These are phyloP conservation scores for Eudorina sp. DNA, from an alignment of 139 green algal genomes.

Conservation along the genomic window DNA sequence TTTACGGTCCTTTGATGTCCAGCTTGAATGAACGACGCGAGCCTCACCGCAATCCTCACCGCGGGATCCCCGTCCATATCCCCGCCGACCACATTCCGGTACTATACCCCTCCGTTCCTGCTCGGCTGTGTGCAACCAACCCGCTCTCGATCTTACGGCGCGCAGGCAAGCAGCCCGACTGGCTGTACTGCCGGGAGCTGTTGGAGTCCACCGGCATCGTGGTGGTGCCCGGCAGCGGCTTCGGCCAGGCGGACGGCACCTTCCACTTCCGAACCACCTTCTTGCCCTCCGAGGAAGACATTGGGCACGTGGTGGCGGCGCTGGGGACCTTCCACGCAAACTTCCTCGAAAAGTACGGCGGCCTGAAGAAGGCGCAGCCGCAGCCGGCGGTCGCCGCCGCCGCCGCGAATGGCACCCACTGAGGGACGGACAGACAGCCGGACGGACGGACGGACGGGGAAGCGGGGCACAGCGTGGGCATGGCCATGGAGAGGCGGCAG, in stretches of 20 bases:
- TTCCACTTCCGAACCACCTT: constrained; percentile 90
- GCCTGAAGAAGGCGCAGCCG: not conserved
- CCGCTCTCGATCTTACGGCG: too few relatives aligned
- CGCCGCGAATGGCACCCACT: not conserved
- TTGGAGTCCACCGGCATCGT: constrained; percentile 93
- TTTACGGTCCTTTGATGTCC: too few relatives aligned
- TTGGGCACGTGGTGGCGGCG: constrained; percentile 74
- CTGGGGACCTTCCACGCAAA: constrained; percentile 84
- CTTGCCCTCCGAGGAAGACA: constrained; percentile 85
- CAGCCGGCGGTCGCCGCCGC: not conserved
- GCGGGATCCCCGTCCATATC: too few relatives aligned
- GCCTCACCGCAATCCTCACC: too few relatives aligned
- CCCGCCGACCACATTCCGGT: too few relatives aligned
- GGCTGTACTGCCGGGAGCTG: constrained; percentile 93
- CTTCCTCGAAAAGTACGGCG: constrained; percentile 78
- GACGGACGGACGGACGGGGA: too few relatives aligned
- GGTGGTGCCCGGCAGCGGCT: constrained; percentile 92
- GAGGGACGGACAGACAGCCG: too few relatives aligned
- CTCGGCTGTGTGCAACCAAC: too few relatives aligned
- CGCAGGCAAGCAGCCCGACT: constrained; percentile 91
- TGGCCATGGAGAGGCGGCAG: too few relatives aligned
- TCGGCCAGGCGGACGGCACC: constrained; percentile 84
- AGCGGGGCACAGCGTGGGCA: too few relatives aligned
- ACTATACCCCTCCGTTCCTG: too few relatives aligned
- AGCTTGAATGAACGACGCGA: too few relatives aligned